phyloP scores from a whole-genome alignment of 148 eudicot species.

The Tetragonia tetragonoides region DNA sequence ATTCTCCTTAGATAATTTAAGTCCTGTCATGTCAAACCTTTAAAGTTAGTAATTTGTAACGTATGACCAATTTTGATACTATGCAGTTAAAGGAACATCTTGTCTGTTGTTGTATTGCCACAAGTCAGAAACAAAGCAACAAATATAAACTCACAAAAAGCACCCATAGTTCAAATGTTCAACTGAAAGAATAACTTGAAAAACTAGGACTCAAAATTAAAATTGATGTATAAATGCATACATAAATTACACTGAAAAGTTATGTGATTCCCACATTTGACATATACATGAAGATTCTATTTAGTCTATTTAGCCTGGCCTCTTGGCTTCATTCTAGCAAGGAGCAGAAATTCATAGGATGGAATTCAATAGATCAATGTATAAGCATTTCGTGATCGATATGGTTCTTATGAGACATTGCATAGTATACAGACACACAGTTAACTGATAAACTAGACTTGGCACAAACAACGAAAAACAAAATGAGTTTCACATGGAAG shows the following conservation, averaged over 20 bases:
- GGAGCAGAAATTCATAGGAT: not conserved
- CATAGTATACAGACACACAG: not conserved
- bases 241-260: not conserved
- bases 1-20: slow-evolving; percentile 68
- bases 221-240: not conserved
- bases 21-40: slow-evolving; percentile 47
- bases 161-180: not conserved
- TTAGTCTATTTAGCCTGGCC: not conserved
- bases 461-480: not conserved
- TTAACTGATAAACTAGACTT: not conserved
- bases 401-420: not conserved
- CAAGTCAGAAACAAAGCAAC: slow-evolving; percentile 3
- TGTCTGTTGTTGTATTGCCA: not conserved
- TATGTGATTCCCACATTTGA: not conserved
- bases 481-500: not conserved
- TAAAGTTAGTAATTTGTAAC: not conserved
- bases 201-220: not conserved
- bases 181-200: not conserved
- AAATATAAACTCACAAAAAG: not conserved
- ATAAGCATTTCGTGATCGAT: not conserved
- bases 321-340: slow-evolving; percentile 5
- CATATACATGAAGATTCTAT: not conserved
- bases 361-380: not conserved
- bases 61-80: not conserved
- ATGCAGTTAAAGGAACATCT: not conserved